Evolutionary conservation across 495 filamentous ascomycete species (phyloP), one percentile per base, ranked within the genome.

Genomic region (Daldinia bambusicola): DNA sequence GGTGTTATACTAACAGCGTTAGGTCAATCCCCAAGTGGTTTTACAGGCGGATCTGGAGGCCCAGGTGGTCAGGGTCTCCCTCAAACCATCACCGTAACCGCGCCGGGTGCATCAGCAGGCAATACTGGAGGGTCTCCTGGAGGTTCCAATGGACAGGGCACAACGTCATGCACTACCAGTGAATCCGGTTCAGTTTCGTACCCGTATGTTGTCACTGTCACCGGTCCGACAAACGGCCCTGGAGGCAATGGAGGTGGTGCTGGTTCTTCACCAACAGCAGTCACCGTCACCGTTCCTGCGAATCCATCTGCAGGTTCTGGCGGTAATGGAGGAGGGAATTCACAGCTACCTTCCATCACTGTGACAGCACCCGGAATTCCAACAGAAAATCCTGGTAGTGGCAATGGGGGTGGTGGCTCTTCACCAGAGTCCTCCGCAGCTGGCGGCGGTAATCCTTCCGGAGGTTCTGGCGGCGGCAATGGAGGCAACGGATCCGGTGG

Each of bases 51-150:
- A 10, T 37, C 63, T 4, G 69, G 69, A 45, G 69, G 69, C 38
- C 14, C 43, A 53, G 69, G 69, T 43, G 69, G 64, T n/a, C 64
- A 67, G 22, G 37, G 60, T 32, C 22, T 53, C 18, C 69, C 69
- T 5, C 64, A 63, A 40, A 73, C 70, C 9, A 45, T 69, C 51
- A 73, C 70, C n/a, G 61, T 73, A 16, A 62, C 66, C 38, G 66
- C 57, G 14, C 70, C 70, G 48, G 70, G 62, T 26, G 61, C 43
- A 59, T 74, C 70, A 12, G 63, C 63, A 53, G 45, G 61, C 20
- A 64, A 65, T 41, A 40, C 64, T 18, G 70, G 64, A 52, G 70
- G 56, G 4, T 61, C 70, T 6, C 70, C 63, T 32, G 65, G 50
- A 53, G 50, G 50, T 32, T 30, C 50, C 50, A 53, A 53, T 48